phyloP scores from a whole-genome alignment of 495 filamentous ascomycete species.

The Viridothelium virens region DNA sequence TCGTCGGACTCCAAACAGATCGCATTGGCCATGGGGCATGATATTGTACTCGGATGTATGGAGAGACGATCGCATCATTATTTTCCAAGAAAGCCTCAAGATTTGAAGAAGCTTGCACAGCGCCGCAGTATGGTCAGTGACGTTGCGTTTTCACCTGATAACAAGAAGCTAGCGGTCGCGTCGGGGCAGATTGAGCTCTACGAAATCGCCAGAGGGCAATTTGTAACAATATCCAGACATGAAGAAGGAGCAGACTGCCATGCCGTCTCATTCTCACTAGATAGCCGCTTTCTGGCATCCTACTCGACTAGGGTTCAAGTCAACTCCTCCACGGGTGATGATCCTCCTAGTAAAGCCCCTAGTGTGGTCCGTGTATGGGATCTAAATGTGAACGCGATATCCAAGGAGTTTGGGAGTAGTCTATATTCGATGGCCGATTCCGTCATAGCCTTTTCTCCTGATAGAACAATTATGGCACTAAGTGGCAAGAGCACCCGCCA shows the following conservation, averaged over 20 bases:
- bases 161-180: not conserved
- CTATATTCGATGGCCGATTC: not conserved
- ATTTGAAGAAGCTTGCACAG: not conserved
- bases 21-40: not conserved
- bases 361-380: not conserved
- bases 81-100: not conserved
- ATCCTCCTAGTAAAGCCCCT: not conserved
- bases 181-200: not conserved
- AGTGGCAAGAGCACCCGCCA: not conserved
- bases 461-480: not conserved
- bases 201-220: not conserved
- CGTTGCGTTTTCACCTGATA: not conserved
- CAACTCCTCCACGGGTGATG: not conserved
- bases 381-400: not conserved
- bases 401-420: not conserved
- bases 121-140: not conserved
- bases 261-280: not conserved
- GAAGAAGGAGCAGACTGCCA: not conserved
- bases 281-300: not conserved
- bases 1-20: not conserved
- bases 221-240: not conserved
- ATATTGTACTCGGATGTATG: not conserved
- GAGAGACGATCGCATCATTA: not conserved
- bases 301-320: not conserved
- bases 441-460: not conserved